Evolutionary conservation across 139 green algal species (phyloP), one percentile per base, ranked within the genome.

Genomic region (Yamagishiella unicocca): DNA sequence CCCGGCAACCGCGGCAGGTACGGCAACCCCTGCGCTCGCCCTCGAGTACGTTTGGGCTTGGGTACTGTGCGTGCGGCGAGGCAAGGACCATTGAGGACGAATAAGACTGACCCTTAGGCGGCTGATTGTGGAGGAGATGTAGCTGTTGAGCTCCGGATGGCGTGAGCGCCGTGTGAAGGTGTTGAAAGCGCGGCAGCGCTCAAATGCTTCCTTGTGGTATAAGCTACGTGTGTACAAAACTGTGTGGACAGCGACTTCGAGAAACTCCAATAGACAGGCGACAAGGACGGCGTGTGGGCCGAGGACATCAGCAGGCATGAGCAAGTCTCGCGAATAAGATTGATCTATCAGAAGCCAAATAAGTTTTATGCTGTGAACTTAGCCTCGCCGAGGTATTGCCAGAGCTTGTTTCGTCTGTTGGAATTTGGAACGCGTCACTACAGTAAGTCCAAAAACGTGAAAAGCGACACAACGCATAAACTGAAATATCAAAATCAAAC

Each of bases 221-320:
- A 91, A 24, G 37, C 38, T 62, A 0, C 89, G 67, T 0, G 85
- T 46, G 8, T 72, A 82, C 2, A 94, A 62, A 2, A 84, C 55
- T 7, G 78, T 89, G 29, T 94, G 89, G 2, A 93, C 76, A n/a
- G 85, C 88, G 25, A 85, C 88, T 37, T 93, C 89, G 12, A 94
- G 53, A 67, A 94, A 94, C 45, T 94, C 91, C 50, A 53, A 45
- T 4, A 89, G 35, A 33, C 72, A 80, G 42, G 73, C n/a, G 25
- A 81, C 25, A 29, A 53, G 5, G 21, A 19, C 40, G 70, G 37
- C 6, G 14, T 78, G 50, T 17, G 50, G 50, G 50, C 14, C 17
- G 25, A n/a, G n/a, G n/a, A 78, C 14, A 4, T 78, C 70, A 24
- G 40, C 40, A 27, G 70, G 70, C 70, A 78, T 78, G 22, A 40